phyloP scores from a whole-genome alignment of 345 rosid species.

The Brassica carinata region DNA sequence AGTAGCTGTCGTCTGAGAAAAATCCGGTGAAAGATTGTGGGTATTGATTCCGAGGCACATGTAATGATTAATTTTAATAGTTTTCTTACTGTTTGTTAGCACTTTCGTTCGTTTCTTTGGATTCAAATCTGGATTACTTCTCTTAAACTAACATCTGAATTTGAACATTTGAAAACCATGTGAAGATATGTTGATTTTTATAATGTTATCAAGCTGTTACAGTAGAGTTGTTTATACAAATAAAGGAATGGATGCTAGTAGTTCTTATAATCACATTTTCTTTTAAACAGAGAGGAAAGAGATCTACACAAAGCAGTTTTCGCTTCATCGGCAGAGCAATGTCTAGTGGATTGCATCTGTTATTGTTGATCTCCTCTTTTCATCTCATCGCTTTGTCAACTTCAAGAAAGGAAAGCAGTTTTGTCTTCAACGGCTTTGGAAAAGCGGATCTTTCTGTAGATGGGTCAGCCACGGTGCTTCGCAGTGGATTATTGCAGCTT shows the following conservation, averaged over 20 bases:
- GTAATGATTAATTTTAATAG: neutral
- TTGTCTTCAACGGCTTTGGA: conserved; percentile 31
- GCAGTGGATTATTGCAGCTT: conserved; percentile 57
- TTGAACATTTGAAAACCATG: conserved; percentile 26
- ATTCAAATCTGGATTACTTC: neutral
- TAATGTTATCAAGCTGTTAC: conserved; percentile 1
- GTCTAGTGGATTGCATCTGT: conserved; percentile 18
- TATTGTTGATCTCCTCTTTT: conserved; percentile 1
- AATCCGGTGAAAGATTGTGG: conserved; percentile 30
- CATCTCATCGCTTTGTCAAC: conserved; percentile 27
- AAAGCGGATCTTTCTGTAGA: conserved; percentile 30
- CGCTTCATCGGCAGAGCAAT: conserved; percentile 5
- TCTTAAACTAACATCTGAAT: conserved; percentile 18
- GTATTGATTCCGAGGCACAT: conserved; percentile 31
- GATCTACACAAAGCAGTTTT: neutral
- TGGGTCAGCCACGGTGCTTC: conserved; percentile 27
- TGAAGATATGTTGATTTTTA: conserved; percentile 4
- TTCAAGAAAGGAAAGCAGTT: conserved; percentile 9
- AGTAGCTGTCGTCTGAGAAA: conserved; percentile 20
- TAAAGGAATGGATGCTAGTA: conserved; percentile 1
- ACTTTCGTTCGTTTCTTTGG: neutral
- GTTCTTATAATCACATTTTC: conserved; percentile 1
- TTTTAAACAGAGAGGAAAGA: neutral
- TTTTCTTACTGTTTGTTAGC: neutral
- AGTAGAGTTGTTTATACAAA: neutral